Base-by-base conservation (phyloP, 352 stramenopile genomes). In the Globisporangium paroecandrum region DNA sequence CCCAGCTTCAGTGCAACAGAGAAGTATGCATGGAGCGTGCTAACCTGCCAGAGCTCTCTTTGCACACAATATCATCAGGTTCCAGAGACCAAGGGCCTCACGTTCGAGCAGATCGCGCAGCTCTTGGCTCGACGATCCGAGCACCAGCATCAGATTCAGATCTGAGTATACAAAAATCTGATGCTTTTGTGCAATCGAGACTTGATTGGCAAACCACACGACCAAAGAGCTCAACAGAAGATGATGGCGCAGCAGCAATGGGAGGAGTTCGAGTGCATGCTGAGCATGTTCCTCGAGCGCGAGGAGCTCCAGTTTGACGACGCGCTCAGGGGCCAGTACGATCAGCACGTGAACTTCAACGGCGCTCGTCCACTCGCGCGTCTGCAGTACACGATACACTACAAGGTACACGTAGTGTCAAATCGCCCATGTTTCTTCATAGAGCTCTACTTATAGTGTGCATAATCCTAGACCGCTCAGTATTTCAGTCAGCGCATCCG, bases 241-340 rank as follows among this genome's bases (percentile, higher is more conserved):
- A 29, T 20, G 29, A 51, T 3, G 15, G 41, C 5, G 15, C 41
- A 77, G 54, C 74, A 80, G 67, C 83, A 91, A 71, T 65, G 83
- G 56, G 83, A 91, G 20, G 85, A 93, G 72, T 73, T 90, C n/a
- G 83, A 89, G 64, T 93, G 85, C 68, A 83, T 93, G 72, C 57
- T 76, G 10, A 91, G 85, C 70, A 93, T 93, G 83, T 93, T 93
- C 55, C 77, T 73, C 2, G 68, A 63, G 15, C 55, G 43, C 0
- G 58, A 81, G 1, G 85, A 91, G 73, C 53, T 93, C 12, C 47
- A 66, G 1, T 72, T 81, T 8, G 74, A 89, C 55, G 59, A n/a
- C 1, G 53, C 69, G n/a, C 47, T 79, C 27, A 72, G 34, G 66
- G 71, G 63, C 1, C 24, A 76, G 47, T 73, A 74, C 56, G 81